Conservation (phyloP, 495 filamentous ascomycete species). For the Penicillium dipodomyicola region DNA sequence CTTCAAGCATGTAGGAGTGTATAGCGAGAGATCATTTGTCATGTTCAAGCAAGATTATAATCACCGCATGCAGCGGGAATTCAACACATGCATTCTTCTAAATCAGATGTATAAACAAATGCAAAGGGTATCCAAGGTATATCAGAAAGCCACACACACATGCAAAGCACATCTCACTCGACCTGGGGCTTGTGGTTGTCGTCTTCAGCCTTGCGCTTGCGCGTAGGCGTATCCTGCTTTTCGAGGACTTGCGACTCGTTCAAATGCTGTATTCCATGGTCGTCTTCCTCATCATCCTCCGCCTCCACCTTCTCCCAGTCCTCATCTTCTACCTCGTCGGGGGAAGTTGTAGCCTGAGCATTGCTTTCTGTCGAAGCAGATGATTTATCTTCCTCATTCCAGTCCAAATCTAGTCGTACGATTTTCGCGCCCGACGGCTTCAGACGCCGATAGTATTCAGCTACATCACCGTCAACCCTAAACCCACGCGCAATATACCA, state of each 20-base stretch:
- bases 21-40: background rate
- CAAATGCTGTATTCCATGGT: slow-evolving; percentile 38
- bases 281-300: slow-evolving; percentile 38
- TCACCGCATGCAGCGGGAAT: slow-evolving; percentile 5
- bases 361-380: slow-evolving; percentile 1
- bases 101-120: slow-evolving; percentile 10
- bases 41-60: background rate
- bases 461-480: slow-evolving; percentile 50
- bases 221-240: slow-evolving; percentile 22
- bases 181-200: slow-evolving; percentile 19
- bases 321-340: slow-evolving; percentile 29
- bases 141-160: slow-evolving; percentile 9
- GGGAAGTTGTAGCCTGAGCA: background rate
- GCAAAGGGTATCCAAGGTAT: slow-evolving; percentile 17
- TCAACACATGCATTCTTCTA: slow-evolving; percentile 13
- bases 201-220: slow-evolving; percentile 44
- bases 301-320: slow-evolving; percentile 49
- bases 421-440: slow-evolving; percentile 78
- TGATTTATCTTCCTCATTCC: slow-evolving; percentile 18
- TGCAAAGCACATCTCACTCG: slow-evolving; percentile 11
- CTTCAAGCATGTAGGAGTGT: background rate
- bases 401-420: slow-evolving; percentile 53
- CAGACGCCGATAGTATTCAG: slow-evolving; percentile 81
- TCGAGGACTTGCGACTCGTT: slow-evolving; percentile 35
- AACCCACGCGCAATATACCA: slow-evolving; percentile 92